Conservation (phyloP, 805 yeast species). For the Ogataea paradorogensis region DNA sequence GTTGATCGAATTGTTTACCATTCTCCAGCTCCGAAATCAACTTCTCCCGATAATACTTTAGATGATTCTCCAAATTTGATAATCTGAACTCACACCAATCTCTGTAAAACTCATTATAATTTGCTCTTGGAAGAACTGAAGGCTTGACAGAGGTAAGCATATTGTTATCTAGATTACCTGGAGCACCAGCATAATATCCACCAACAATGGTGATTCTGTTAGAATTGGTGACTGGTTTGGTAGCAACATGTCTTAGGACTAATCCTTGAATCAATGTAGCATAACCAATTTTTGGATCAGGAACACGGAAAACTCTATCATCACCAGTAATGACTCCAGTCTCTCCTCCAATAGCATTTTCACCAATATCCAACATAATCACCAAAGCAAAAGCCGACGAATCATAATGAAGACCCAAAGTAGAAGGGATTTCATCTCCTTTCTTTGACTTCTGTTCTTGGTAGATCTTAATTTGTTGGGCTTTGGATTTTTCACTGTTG, state of each 20-base stretch:
- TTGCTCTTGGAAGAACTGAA: conserved; percentile 33
- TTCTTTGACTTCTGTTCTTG: conserved; percentile 19
- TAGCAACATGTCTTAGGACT: conserved; percentile 44
- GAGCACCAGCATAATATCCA: conserved; percentile 29
- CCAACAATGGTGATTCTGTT: conserved; percentile 34
- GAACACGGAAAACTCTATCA: conserved; percentile 27
- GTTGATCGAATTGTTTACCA: conserved; percentile 31
- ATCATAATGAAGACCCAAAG: conserved; percentile 48
- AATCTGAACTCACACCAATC: conserved; percentile 35
- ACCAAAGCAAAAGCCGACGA: conserved; percentile 47
- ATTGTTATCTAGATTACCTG: conserved; percentile 31
- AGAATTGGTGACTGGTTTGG: conserved; percentile 38
- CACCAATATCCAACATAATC: conserved; percentile 45
- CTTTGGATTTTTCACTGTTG: conserved; percentile 12
- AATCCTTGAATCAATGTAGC: conserved; percentile 50
- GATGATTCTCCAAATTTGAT: conserved; percentile 26
- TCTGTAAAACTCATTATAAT: conserved; percentile 32
- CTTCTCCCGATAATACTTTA: conserved; percentile 22
- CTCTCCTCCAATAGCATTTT: conserved; percentile 49
- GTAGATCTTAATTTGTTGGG: conserved; percentile 16
- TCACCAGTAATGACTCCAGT: conserved; percentile 46
- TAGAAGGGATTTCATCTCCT: conserved; percentile 41
- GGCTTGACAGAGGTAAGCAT: conserved; percentile 33
- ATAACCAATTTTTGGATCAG: conserved; percentile 44
- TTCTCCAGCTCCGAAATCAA: conserved; percentile 16